A percentile compares a stretch with the other conserved stretches of the same genome.
These are phyloP conservation scores for Athelia psychrophila DNA, from an alignment of 1,284 basidiomycete genomes.

Conservation along the genomic window DNA sequence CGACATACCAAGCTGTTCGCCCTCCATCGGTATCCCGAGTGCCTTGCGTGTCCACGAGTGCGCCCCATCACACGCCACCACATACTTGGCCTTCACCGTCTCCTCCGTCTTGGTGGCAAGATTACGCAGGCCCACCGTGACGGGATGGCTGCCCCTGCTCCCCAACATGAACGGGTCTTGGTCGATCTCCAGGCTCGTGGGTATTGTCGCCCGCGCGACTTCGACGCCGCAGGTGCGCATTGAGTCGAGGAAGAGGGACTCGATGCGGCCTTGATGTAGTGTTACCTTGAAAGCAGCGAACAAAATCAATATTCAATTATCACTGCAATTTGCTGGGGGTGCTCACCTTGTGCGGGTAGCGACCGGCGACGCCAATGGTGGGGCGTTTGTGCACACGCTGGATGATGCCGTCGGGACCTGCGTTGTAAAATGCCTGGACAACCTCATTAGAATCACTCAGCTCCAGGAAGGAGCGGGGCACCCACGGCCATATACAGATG, in stretches of 20 bases:
- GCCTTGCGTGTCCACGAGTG: constrained; percentile 79
- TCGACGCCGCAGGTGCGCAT: constrained; percentile 48
- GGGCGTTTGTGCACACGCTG: constrained; percentile 8
- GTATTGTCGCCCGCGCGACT: constrained; percentile 58
- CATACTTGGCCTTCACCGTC: constrained; percentile 54
- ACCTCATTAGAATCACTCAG: background rate
- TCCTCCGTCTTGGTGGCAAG: constrained; percentile 34
- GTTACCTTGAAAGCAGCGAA: constrained; percentile 38
- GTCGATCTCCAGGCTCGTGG: constrained; percentile 51
- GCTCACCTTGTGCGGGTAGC: constrained; percentile 63
- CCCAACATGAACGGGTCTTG: constrained; percentile 37
- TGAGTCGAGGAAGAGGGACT: constrained; percentile 65
- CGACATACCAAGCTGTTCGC: constrained; percentile 57
- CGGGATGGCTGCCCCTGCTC: constrained; percentile 47
- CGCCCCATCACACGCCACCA: constrained; percentile 60
- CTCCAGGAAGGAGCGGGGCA: constrained; percentile 5
- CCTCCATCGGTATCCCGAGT: constrained; percentile 70
- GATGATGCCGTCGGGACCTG: constrained; percentile 57
- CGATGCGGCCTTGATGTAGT: constrained; percentile 75
- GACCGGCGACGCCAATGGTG: constrained; percentile 46
- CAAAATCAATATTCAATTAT: too few species aligned
- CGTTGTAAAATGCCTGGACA: constrained; percentile 72
- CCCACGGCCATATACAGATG: constrained; percentile 67
- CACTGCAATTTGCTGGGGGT: background rate
- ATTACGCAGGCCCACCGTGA: constrained; percentile 40